Evolutionary conservation across 1,284 basidiomycete species (phyloP).

Genomic region (Singerocomus inundabilis): DNA sequence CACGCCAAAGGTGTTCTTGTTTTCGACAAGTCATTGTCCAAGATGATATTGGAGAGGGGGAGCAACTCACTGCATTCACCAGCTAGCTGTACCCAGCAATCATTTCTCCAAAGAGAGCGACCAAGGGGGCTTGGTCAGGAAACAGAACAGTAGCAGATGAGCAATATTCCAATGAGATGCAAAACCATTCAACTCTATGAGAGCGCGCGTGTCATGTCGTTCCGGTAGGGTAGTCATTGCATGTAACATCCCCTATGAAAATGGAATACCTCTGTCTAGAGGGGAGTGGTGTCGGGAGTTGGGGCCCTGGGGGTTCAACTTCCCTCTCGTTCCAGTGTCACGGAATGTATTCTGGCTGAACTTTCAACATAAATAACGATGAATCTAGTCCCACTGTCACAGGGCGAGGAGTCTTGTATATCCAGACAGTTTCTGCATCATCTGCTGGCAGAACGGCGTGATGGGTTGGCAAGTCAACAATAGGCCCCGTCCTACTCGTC

Average conservation of each 20-base stretch:
- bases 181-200: conserved; percentile 26
- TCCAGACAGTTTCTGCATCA: conserved; percentile 48
- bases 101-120: conserved; percentile 52
- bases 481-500: conserved; percentile 10
- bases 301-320: conserved; percentile 31
- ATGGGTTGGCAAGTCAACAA: conserved; percentile 32
- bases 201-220: conserved; percentile 17
- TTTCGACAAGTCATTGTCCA: conserved; percentile 49
- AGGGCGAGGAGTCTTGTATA: conserved; percentile 45
- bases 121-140: conserved; percentile 37
- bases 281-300: conserved; percentile 32
- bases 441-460: conserved; percentile 39
- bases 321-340: conserved; percentile 57
- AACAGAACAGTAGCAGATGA: conserved; percentile 31
- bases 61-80: conserved; percentile 40
- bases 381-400: conserved; percentile 46
- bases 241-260: conserved; percentile 34
- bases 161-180: conserved; percentile 41
- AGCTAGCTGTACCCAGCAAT: conserved; percentile 50
- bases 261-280: conserved; percentile 49
- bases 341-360: conserved; percentile 45
- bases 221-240: conserved; percentile 24
- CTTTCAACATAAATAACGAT: conserved; percentile 42
- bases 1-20: conserved; percentile 9
- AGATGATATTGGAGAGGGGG: conserved; percentile 46